Conservation (phyloP, 2,329 filamentous ascomycete genomes). For the Calcarisporium arbuscula region DNA sequence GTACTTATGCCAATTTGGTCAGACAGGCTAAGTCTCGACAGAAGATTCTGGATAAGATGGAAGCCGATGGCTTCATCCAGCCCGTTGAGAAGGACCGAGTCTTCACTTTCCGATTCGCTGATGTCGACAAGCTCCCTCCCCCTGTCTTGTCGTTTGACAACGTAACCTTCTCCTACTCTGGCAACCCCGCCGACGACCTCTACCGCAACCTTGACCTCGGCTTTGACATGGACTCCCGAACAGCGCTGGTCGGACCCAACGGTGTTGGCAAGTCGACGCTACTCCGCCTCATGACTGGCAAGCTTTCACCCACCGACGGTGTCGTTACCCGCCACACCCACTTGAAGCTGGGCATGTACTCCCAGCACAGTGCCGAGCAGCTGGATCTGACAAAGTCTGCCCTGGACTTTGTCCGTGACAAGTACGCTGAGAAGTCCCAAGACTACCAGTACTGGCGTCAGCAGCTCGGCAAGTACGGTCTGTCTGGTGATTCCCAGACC, state of each 20-base stretch:
- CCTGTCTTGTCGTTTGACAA: constrained; percentile 95
- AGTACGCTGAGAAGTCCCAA: constrained; percentile 81
- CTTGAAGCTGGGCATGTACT: constrained; percentile 97
- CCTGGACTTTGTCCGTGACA: constrained; percentile 95
- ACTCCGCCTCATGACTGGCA: constrained; percentile 92
- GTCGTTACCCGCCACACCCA: constrained; percentile 89
- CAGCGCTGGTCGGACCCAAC: constrained; percentile 93
- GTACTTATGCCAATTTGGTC: constrained; percentile 99
- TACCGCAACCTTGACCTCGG: constrained; percentile 96
- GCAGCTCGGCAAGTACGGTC: constrained; percentile 90
- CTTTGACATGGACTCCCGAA: constrained; percentile 99
- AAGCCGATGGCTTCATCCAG: constrained; percentile 97
- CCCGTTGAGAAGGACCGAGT: constrained; percentile 77
- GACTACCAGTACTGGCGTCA: constrained; percentile 99
- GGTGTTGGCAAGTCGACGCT: constrained; percentile 99
- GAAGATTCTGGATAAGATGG: constrained; percentile 99
- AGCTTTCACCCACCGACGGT: constrained; percentile 78
- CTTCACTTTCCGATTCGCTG: constrained; percentile 97
- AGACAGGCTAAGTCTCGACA: constrained; percentile 97
- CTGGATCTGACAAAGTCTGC: constrained; percentile 97
- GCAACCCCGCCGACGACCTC: constrained; percentile 79
- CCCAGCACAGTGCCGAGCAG: constrained; percentile 96
- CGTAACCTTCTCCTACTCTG: constrained; percentile 97
- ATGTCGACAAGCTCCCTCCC: constrained; percentile 98
- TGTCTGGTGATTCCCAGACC: constrained; percentile 89